Evolutionary conservation across 108 stramenopile genomes (phyloP).

Genomic region (Skeletonema costatum): DNA sequence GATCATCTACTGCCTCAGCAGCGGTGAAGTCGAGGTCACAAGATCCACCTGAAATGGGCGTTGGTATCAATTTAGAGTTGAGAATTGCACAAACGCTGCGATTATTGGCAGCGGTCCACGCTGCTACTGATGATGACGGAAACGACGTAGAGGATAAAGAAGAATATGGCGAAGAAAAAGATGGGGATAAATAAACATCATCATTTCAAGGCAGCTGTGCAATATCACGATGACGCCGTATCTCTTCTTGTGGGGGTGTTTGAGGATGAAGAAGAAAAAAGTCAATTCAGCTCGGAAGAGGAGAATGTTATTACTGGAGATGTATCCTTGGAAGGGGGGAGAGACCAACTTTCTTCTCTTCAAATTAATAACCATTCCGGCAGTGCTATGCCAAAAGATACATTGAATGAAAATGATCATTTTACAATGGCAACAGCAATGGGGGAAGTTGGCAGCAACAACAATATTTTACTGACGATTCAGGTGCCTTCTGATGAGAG

Average conservation of each 20-base stretch:
- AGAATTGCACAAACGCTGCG: constrained; percentile 31
- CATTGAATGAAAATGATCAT: neutral
- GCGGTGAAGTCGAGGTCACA: neutral
- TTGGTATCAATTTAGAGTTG: constrained; percentile 33
- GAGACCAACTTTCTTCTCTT: too few species aligned
- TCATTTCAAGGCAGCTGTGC: constrained; percentile 16
- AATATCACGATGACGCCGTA: constrained; percentile 34
- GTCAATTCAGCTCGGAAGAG: constrained; percentile 1
- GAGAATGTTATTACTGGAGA: neutral
- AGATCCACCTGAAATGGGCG: neutral
- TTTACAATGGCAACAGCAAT: neutral
- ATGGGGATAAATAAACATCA: neutral
- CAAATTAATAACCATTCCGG: neutral
- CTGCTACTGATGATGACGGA: neutral
- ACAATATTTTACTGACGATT: too few species aligned
- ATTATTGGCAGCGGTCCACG: constrained; percentile 18
- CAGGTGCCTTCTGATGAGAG: too few species aligned
- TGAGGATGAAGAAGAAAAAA: constrained; percentile 19
- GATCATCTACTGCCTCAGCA: neutral
- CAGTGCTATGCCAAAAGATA: neutral
- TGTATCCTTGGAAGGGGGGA: neutral
- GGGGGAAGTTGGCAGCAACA: too few species aligned
- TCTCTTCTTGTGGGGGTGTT: constrained; percentile 38
- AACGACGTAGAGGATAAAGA: neutral
- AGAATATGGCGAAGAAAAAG: neutral